Conservation (phyloP, 164 flowering plant species). For the Nymphaea colorata region DNA sequence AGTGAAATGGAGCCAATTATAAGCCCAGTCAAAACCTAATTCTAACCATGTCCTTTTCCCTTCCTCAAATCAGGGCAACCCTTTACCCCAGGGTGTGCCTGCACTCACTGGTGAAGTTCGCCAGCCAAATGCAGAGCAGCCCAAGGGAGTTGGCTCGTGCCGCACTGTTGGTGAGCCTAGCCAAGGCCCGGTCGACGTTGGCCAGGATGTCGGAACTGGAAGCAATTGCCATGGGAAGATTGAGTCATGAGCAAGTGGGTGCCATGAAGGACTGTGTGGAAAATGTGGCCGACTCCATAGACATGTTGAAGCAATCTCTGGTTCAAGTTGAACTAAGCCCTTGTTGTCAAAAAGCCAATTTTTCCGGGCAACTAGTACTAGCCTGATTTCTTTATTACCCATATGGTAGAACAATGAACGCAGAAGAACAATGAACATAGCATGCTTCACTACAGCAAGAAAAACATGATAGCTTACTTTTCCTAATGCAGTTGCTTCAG, state of each 20-base stretch:
- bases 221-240: slow-evolving; percentile 5
- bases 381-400: too few species aligned
- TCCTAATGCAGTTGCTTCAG: too few species aligned
- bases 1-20: too few species aligned
- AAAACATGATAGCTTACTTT: too few species aligned
- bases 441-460: too few species aligned
- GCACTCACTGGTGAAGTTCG: slow-evolving; percentile 33
- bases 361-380: too few species aligned
- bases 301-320: slow-evolving; percentile 19
- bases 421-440: too few species aligned
- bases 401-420: too few species aligned
- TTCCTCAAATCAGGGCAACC: slow-evolving; percentile 27
- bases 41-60: too few species aligned
- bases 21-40: too few species aligned
- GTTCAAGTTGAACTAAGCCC: too few species aligned
- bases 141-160: slow-evolving; percentile 36
- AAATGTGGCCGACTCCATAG: slow-evolving; percentile 31
- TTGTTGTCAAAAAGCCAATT: too few species aligned
- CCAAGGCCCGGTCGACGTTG: slow-evolving; percentile 22
- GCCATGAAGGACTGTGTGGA: slow-evolving; percentile 61
- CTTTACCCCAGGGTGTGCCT: slow-evolving; percentile 49
- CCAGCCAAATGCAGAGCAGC: slow-evolving; percentile 35
- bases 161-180: slow-evolving; percentile 43
- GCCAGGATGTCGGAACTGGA: slow-evolving; percentile 18
- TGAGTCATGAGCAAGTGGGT: slow-evolving; percentile 19